Evolutionary conservation across 2,329 filamentous ascomycete genomes (phyloP), one percentile per base, ranked within the genome.

Genomic region (Neofusicoccum umdonicola): DNA sequence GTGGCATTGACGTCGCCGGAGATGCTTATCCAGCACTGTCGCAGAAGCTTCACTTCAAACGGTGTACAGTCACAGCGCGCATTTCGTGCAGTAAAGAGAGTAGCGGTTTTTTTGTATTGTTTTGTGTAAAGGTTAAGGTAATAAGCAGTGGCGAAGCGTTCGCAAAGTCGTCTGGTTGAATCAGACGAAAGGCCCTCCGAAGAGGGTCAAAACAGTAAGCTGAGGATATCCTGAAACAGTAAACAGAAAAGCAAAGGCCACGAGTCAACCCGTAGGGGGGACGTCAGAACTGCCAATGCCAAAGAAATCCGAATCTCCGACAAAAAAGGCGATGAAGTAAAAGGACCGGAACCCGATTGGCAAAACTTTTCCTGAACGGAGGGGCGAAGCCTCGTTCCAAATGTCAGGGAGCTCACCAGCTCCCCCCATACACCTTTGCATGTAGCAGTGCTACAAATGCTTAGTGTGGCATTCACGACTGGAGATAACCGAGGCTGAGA

Each of bases 241-340:
- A 52, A 52, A 39, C 19, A 50, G 7, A 57, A 41, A 13, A 56
- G 62, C 50, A 64, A 54, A 47, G 62, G 79, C 80, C 80, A 82
- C 81, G 81, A 83, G 81, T 83, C 81, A 79, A 83, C 79, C 78
- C 76, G 7, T 68, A 63, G 47, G 67, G 79, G 80, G 82, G 81
- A 83, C 81, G 73, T 82, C 81, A 83, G 81, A 82, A 80, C 76
- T 78, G 77, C 79, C 72, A 22, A 69, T 60, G 54, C 64, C 66
- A 67, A 54, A 66, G 64, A 52, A 68, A 68, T 58, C 54, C 35
- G 27, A 35, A 65, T 66, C 65, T 58, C 63, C 67, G 47, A 64
- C 64, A 45, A 65, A 61, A 68, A 42, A 62, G 31, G 12, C 51
- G 47, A 52, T 61, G 3, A 22, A 60, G 57, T 62, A 58, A 42